Percentiles rank a stretch among this genome's conserved stretches.
These are phyloP conservation scores for Penicillium manginii DNA, from an alignment of 495 filamentous ascomycete species.

Conservation along the genomic window DNA sequence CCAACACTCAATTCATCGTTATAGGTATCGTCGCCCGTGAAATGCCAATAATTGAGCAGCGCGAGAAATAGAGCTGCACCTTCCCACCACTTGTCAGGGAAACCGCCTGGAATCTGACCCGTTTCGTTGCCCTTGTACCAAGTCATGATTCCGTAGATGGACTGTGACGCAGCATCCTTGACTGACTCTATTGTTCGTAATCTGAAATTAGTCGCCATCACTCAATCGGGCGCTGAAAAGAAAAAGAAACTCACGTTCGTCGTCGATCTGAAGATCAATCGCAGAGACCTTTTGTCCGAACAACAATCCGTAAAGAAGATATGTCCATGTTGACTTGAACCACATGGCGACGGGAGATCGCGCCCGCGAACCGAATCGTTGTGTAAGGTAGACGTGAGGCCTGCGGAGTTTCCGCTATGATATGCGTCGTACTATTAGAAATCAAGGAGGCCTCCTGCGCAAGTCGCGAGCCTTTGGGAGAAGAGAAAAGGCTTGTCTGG, in stretches of 20 bases:
- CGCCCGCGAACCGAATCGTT: neutral
- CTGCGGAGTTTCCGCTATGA: too few species aligned
- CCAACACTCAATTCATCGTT: constrained; percentile 62
- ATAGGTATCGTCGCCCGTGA: constrained; percentile 68
- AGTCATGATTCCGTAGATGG: constrained; percentile 21
- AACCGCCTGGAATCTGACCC: constrained; percentile 23
- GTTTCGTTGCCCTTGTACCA: constrained; percentile 27
- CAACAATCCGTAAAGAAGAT: neutral
- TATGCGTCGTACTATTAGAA: neutral
- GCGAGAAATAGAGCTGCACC: constrained; percentile 67
- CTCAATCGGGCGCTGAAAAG: neutral
- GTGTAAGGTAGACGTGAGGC: neutral
- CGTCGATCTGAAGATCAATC: neutral
- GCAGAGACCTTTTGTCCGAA: constrained; percentile 2
- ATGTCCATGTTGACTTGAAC: constrained; percentile 2
- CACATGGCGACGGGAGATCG: neutral
- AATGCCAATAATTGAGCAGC: constrained; percentile 74
- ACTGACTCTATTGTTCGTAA: constrained; percentile 18
- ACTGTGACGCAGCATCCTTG: constrained; percentile 18
- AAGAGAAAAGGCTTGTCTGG: neutral
- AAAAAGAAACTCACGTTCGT: neutral
- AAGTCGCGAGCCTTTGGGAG: neutral
- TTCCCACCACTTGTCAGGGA: constrained; percentile 63
- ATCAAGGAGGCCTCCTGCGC: neutral
- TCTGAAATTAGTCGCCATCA: neutral